Base-by-base conservation (phyloP, 805 yeast species). In the Metahyphopichia silvanorum region DNA sequence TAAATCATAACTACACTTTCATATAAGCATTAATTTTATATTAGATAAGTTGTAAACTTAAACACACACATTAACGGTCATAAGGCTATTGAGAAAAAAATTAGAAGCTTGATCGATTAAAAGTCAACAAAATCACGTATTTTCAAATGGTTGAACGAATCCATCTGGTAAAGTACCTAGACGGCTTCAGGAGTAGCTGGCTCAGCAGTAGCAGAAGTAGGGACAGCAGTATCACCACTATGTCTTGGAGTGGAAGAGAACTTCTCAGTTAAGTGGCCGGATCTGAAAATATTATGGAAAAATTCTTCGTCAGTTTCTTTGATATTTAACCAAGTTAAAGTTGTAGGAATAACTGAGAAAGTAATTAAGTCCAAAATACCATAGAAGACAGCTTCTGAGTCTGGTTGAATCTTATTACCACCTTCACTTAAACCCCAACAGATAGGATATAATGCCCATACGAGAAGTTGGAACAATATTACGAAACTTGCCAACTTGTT, bases 361-460 rank as follows among this genome's bases (percentile, higher is more conserved):
- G 63, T 54, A 19, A 71, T 42, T 26, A 77, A 42, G 55, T 77
- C 84, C 39, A 77, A 54, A 37, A 77, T 57, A 60, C 83, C 83
- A 47, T 73, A 75, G 58, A 76, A 77, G 15, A 70, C 76, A 27
- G 74, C 71, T 48, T 74, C 82, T 21, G 78, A 65, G 49, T 76
- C 80, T 25, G 78, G 77, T 46, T 67, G 73, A 38, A 77, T 71
- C 29, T 63, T 73, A 48, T 77, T 77, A 55, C 82, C 82, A 63
- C 82, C 84, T 50, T 77, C 83, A 47, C 71, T 57, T 35, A 74
- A 53, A 50, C 72, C 78, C 77, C 77, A 74, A 32, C 55, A 48
- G 33, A 74, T 52, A 24, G 74, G 69, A 47, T 71, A 71, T 39
- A 76, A 57, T 32, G 74, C 49, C 75, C 77, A 69, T 21, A 75